These are phyloP conservation scores for Nakaseomyces uthaithaninus DNA, from an alignment of 1,139 yeast species.

Conservation along the genomic window DNA sequence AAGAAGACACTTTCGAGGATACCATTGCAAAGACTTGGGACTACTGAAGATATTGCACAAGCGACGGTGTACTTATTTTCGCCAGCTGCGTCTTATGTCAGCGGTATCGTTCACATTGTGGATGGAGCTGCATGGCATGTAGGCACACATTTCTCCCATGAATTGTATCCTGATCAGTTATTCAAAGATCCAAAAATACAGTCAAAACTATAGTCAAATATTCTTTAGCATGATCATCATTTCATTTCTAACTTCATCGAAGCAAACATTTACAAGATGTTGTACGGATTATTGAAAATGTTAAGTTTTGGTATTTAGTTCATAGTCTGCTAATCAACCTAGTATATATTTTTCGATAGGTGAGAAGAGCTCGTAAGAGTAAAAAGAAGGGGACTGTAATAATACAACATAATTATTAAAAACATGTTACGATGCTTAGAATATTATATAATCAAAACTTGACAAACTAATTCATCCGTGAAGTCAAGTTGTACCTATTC, in stretches of 20 bases:
- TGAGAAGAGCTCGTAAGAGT: no score
- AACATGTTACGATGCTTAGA: no score
- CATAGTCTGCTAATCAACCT: no score
- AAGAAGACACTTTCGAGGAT: constrained; percentile 39
- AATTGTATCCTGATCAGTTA: constrained; percentile 36
- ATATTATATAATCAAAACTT: no score
- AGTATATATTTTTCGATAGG: no score
- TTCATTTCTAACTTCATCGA: not conserved
- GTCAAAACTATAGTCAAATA: not conserved
- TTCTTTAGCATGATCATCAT: not conserved
- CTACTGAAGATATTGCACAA: constrained; percentile 75
- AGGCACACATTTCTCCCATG: constrained; percentile 40
- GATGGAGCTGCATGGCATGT: constrained; percentile 92
- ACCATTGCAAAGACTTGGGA: constrained; percentile 74
- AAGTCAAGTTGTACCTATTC: no score
- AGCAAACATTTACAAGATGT: no score
- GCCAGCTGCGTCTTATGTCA: constrained; percentile 68
- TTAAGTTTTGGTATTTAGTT: no score
- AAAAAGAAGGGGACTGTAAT: no score
- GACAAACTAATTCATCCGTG: no score
- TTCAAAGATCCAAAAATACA: constrained; percentile 15
- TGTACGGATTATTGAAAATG: no score
- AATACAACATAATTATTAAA: no score
- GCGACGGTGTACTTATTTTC: constrained; percentile 79
- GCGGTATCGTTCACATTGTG: constrained; percentile 72